Base-by-base conservation (phyloP, 1,284 basidiomycete species). In the Ustilago crameri region DNA sequence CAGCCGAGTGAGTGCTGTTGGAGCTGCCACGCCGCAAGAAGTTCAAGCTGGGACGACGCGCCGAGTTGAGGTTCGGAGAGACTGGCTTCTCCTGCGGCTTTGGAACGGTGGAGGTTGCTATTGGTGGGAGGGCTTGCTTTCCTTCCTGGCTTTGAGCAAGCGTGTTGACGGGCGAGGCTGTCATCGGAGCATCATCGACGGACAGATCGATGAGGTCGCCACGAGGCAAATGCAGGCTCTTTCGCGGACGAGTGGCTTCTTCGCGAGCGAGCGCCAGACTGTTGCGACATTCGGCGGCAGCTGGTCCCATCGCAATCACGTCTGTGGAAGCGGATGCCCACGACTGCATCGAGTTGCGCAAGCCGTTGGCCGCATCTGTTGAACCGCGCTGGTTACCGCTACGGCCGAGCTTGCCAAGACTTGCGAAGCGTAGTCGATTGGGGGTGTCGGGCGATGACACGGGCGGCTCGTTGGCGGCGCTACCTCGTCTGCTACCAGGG, bases 291-390 rank as follows among this genome's bases (percentile, higher is more conserved):
- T 51, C 51, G 12, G 34, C 12, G n/a, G 55, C 20, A 18, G 35
- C 43, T 2, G 48, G 22, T 10, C 37, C 37, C 14, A 72, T 55
- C 12, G 30, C 30, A 30, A 30, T 30, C 23, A 63, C 58, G n/a
- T 72, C 69, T 4, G 69, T 72, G 23, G 69, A 72, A 5, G 63
- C 63, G 0, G 69, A 72, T 2, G 69, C 69, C 69, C 69, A 72
- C 1, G 59, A 42, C 46, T 67, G 54, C 56, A 68, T 68, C 23
- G 66, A 55, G 18, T 59, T 55, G 24, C 60, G 55, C 51, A 69
- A 49, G 35, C 43, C 48, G n/a, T 34, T 51, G 10, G 20, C 30
- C 17, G 34, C 48, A 17, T 38, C 55, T 5, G 56, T 45, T 9
- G 44, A 42, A 10, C 41, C 26, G 17, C 17, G 50, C 15, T 24